These are phyloP conservation scores for Oenanthe sinensis DNA, from an alignment of 129 eudicot species.

Conservation along the genomic window DNA sequence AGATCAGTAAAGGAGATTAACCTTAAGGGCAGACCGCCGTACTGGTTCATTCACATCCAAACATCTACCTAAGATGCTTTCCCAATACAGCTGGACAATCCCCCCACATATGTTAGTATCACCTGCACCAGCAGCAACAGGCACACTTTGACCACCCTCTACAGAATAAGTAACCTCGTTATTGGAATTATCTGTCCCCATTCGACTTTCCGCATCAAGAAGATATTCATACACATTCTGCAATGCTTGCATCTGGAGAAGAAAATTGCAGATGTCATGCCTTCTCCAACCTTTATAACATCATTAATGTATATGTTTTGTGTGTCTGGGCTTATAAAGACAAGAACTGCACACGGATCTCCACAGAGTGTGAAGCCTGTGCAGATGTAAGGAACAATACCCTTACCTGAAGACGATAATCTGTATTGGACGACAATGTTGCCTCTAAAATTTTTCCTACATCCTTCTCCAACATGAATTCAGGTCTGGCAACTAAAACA, in stretches of 20 bases:
- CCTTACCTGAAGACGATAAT: slow-evolving; percentile 74
- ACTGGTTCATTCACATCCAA: slow-evolving; percentile 77
- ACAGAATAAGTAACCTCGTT: slow-evolving; percentile 26
- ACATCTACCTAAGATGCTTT: slow-evolving; percentile 70
- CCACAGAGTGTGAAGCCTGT: background rate
- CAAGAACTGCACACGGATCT: background rate
- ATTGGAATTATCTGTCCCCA: slow-evolving; percentile 53
- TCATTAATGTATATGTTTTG: background rate
- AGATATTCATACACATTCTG: slow-evolving; percentile 89
- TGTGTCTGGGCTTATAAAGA: background rate
- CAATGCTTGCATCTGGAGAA: slow-evolving; percentile 75
- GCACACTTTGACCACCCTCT: slow-evolving; percentile 54
- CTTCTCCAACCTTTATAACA: background rate
- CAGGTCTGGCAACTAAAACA: slow-evolving; percentile 81
- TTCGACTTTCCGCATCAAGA: slow-evolving; percentile 75
- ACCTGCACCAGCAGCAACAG: slow-evolving; percentile 99
- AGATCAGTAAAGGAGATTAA: slow-evolving; percentile 7
- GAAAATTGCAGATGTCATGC: background rate
- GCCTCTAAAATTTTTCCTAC: slow-evolving; percentile 65
- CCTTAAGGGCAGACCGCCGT: slow-evolving; percentile 86
- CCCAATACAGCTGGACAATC: slow-evolving; percentile 88
- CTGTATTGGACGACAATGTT: slow-evolving; percentile 58
- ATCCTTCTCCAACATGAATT: slow-evolving; percentile 84
- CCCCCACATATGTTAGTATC: slow-evolving; percentile 97
- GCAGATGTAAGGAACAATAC: background rate